phyloP scores from a whole-genome alignment of 257 asterid species.

The Plantago elongata region DNA sequence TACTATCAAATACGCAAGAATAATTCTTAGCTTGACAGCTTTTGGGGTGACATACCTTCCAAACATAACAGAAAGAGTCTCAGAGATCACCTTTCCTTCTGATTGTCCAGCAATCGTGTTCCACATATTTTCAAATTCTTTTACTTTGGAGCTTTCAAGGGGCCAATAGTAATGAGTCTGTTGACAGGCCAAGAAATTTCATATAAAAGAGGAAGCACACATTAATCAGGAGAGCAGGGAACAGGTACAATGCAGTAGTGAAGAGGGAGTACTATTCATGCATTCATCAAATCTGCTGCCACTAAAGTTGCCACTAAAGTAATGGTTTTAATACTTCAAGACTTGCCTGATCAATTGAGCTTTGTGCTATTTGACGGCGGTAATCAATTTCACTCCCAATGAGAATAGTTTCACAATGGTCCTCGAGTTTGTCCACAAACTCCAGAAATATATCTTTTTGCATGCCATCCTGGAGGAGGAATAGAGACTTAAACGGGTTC shows the following conservation, averaged over 20 bases:
- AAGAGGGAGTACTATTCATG: no score
- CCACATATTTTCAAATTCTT: conserved; percentile 65
- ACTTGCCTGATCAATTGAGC: conserved; percentile 73
- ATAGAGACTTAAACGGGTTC: neutral
- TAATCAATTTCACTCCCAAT: conserved; percentile 94
- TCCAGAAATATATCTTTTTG: conserved; percentile 83
- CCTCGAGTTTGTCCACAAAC: conserved; percentile 55
- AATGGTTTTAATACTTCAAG: conserved; percentile 5
- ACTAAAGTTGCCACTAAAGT: conserved; percentile 8
- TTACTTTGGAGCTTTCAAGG: conserved; percentile 38
- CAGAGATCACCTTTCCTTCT: conserved; percentile 52
- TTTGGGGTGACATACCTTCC: conserved; percentile 53
- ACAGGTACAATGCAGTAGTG: neutral
- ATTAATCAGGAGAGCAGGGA: neutral
- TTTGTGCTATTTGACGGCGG: conserved; percentile 73
- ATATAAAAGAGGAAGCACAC: conserved; percentile 15
- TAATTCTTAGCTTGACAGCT: conserved; percentile 2
- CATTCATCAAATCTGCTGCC: no score
- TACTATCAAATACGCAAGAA: conserved; percentile 13
- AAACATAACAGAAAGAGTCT: conserved; percentile 83
- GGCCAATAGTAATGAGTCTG: conserved; percentile 90
- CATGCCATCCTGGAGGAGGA: conserved; percentile 83
- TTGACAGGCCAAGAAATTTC: conserved; percentile 20
- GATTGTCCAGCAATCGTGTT: conserved; percentile 36
- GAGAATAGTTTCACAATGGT: conserved; percentile 63